phyloP scores from a whole-genome alignment of 1,139 yeast species.

The Groenewaldozyma auringiensis region DNA sequence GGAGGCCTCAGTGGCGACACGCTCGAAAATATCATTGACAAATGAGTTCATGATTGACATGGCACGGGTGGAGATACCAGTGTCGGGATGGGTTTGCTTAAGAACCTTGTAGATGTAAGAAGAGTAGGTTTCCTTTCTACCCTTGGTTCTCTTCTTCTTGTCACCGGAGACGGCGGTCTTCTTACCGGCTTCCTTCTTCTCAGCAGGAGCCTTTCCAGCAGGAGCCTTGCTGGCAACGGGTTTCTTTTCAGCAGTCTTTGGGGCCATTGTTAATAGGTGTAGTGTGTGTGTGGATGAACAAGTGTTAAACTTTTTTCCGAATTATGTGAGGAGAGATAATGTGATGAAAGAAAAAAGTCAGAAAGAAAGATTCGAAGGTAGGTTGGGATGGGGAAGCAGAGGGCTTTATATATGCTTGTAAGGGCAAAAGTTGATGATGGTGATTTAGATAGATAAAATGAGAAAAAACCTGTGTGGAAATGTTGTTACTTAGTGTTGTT shows the following conservation, averaged over 20 bases:
- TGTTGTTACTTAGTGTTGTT: slow-evolving; percentile 5
- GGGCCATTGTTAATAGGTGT: slow-evolving; percentile 59
- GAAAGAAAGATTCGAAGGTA: slow-evolving; percentile 16
- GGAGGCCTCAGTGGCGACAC: slow-evolving; percentile 91
- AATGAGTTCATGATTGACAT: slow-evolving; percentile 99
- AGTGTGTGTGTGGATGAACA: background rate
- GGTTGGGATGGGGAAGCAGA: slow-evolving; percentile 8
- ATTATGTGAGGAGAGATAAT: slow-evolving; percentile 19
- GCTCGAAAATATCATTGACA: slow-evolving; percentile 66
- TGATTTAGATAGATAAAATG: background rate
- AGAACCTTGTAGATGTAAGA: slow-evolving; percentile 97
- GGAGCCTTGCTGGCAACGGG: slow-evolving; percentile 50
- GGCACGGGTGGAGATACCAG: slow-evolving; percentile 99
- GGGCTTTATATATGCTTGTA: slow-evolving; percentile 10
- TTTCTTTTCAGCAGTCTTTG: slow-evolving; percentile 91
- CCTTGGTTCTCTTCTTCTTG: slow-evolving; percentile 89
- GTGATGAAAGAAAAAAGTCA: slow-evolving; percentile 20
- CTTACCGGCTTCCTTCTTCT: slow-evolving; percentile 93
- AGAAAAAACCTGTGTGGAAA: background rate
- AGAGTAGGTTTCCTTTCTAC: slow-evolving; percentile 98
- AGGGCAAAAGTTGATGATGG: background rate
- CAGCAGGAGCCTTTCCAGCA: slow-evolving; percentile 93
- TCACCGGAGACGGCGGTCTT: slow-evolving; percentile 76
- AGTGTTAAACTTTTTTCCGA: slow-evolving; percentile 26
- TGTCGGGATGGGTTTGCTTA: slow-evolving; percentile 99